Percentiles rank a stretch among this genome's conserved stretches.
Evolutionary conservation across 2,329 filamentous ascomycete genomes (phyloP).

Genomic region (Aureobasidium lini): DNA sequence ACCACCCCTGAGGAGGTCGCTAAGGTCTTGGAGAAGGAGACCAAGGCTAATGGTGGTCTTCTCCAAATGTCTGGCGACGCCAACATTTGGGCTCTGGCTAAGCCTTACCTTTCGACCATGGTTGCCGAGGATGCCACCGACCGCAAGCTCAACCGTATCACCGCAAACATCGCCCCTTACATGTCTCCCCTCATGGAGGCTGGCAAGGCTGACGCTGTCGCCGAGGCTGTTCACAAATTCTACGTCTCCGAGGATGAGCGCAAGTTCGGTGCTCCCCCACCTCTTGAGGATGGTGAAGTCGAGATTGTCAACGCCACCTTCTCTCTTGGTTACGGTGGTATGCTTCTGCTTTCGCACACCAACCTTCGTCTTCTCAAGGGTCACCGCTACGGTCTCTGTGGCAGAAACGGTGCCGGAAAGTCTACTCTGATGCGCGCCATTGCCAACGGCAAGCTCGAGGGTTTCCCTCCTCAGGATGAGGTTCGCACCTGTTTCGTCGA

Average conservation of each 20-base stretch:
- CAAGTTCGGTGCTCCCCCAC: slow-evolving; percentile 74
- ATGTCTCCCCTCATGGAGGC: slow-evolving; percentile 62
- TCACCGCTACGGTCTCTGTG: slow-evolving; percentile 93
- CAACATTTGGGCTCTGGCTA: slow-evolving; percentile 57
- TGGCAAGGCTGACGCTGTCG: slow-evolving; percentile 57
- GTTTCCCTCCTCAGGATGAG: slow-evolving; percentile 86
- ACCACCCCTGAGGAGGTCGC: slow-evolving; percentile 66
- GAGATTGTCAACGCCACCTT: slow-evolving; percentile 98
- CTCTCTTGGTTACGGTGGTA: slow-evolving; percentile 94
- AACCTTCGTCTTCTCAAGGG: slow-evolving; percentile 92
- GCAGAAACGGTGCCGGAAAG: slow-evolving; percentile 94
- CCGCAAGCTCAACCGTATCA: slow-evolving; percentile 67
- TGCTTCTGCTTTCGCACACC: slow-evolving; percentile 92
- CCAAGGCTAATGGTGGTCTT: slow-evolving; percentile 62
- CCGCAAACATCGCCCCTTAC: slow-evolving; percentile 64
- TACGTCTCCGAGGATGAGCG: slow-evolving; percentile 80
- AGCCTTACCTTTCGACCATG: slow-evolving; percentile 72
- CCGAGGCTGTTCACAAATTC: slow-evolving; percentile 64
- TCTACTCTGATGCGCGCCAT: slow-evolving; percentile 99
- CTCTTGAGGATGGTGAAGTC: slow-evolving; percentile 83
- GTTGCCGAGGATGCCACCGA: slow-evolving; percentile 82
- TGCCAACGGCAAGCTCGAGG: slow-evolving; percentile 89
- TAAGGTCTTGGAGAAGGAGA: slow-evolving; percentile 65
- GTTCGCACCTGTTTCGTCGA: slow-evolving; percentile 97
- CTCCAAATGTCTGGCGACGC: slow-evolving; percentile 53